Evolutionary conservation across 2,329 filamentous ascomycete species (phyloP).

Genomic region (Colletotrichum theobromicola): DNA sequence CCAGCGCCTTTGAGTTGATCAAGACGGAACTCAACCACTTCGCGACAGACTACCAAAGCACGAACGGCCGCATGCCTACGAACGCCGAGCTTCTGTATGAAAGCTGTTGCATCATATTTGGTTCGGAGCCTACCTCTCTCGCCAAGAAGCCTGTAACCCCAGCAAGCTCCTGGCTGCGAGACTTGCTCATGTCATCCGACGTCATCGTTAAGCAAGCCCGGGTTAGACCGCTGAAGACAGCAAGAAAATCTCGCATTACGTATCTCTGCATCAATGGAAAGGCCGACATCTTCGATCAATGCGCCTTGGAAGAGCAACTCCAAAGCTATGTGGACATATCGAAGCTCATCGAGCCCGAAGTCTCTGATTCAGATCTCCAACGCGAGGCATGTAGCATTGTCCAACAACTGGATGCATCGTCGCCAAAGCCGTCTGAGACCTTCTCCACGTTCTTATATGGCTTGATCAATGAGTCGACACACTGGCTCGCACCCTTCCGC

Average conservation of each 20-base stretch:
- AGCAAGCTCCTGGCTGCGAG: conserved; percentile 29
- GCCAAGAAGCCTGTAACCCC: conserved; percentile 19
- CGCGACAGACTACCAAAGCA: not conserved
- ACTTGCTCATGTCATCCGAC: conserved; percentile 23
- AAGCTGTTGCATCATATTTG: conserved; percentile 24
- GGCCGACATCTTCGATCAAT: conserved; percentile 11
- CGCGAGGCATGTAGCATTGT: conserved; percentile 11
- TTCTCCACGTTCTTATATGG: not conserved
- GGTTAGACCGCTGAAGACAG: not conserved
- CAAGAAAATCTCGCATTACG: conserved; percentile 1
- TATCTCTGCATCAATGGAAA: conserved; percentile 19
- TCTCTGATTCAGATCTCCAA: not conserved
- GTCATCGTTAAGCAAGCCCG: conserved; percentile 23
- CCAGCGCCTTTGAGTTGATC: conserved; percentile 15
- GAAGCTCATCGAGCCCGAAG: not conserved
- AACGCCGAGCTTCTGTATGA: conserved; percentile 14
- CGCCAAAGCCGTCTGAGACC: not conserved
- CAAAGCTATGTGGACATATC: conserved; percentile 8
- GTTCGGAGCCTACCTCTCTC: conserved; percentile 7
- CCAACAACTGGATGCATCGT: not conserved
- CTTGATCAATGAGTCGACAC: conserved; percentile 6
- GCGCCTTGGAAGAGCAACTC: conserved; percentile 8
- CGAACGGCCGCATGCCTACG: not conserved
- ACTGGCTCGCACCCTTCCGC: conserved; percentile 9
- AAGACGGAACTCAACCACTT: conserved; percentile 15